Evolutionary conservation across 1,284 basidiomycete genomes (phyloP).

Genomic region (Sporisorium sorghi): DNA sequence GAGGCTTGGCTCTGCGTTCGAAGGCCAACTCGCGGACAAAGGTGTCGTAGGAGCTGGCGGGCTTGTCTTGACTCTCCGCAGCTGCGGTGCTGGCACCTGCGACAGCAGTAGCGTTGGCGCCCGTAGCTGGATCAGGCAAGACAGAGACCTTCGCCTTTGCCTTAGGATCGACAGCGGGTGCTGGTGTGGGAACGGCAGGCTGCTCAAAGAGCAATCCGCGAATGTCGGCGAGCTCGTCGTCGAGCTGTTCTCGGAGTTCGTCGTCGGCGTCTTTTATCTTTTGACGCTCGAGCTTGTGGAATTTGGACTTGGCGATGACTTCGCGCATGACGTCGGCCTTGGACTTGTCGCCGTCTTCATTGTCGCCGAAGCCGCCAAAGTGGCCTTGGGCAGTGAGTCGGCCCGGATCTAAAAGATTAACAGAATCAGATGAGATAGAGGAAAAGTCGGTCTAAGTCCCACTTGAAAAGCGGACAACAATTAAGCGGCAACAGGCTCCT

Average conservation of each 20-base stretch:
- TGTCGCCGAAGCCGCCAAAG: slow-evolving; percentile 84
- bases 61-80: slow-evolving; percentile 27
- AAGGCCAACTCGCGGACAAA: slow-evolving; percentile 92
- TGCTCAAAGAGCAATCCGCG: slow-evolving; percentile 76
- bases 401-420: slow-evolving; percentile 37
- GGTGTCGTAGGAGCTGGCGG: slow-evolving; percentile 78
- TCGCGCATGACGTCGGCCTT: slow-evolving; percentile 99
- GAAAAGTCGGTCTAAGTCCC: slow-evolving; percentile 13
- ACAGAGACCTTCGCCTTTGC: slow-evolving; percentile 37
- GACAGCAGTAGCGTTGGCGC: slow-evolving; percentile 34
- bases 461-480: background rate
- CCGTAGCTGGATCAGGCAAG: slow-evolving; percentile 37
- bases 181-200: slow-evolving; percentile 36
- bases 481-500: background rate
- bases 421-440: background rate
- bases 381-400: slow-evolving; percentile 71
- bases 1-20: slow-evolving; percentile 91
- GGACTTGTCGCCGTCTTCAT: slow-evolving; percentile 72
- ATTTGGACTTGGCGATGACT: slow-evolving; percentile 95
- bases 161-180: slow-evolving; percentile 26
- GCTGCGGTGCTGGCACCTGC: slow-evolving; percentile 12
- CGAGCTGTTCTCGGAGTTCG: slow-evolving; percentile 86
- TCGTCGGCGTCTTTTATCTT: slow-evolving; percentile 87
- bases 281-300: slow-evolving; percentile 82
- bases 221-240: slow-evolving; percentile 86